Conservation (phyloP, 495 filamentous ascomycete species). For the Arthonia radiata region DNA sequence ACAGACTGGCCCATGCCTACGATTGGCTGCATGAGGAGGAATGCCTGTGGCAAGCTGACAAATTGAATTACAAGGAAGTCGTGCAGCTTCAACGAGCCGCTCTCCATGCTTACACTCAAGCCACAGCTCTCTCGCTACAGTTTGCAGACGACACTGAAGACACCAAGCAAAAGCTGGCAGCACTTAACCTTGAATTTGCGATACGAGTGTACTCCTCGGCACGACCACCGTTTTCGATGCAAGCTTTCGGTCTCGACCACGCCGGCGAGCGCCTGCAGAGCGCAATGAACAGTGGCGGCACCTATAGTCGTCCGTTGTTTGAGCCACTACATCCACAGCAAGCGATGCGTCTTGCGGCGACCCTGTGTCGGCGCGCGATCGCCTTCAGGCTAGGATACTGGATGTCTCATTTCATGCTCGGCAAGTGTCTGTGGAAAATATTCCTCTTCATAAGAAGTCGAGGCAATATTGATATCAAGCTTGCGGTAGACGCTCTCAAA, state of each 20-base stretch:
- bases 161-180: constrained; percentile 40
- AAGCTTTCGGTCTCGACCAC: constrained; percentile 34
- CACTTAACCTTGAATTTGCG: constrained; percentile 76
- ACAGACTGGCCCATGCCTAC: constrained; percentile 73
- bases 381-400: constrained; percentile 54
- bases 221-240: constrained; percentile 80
- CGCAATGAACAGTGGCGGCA: constrained; percentile 28
- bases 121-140: constrained; percentile 46
- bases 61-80: constrained; percentile 68
- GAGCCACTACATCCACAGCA: constrained; percentile 45
- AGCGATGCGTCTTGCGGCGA: constrained; percentile 66
- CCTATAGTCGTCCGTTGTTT: constrained; percentile 52
- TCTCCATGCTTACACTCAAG: constrained; percentile 87
- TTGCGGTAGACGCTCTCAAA: too few species aligned
- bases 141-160: constrained; percentile 34
- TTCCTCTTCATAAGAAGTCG: too few species aligned
- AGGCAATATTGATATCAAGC: too few species aligned
- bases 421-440: constrained; percentile 96
- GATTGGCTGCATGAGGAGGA: constrained; percentile 80
- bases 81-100: constrained; percentile 51
- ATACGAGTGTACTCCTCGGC: constrained; percentile 73
- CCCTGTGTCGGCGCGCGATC: constrained; percentile 54
- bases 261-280: constrained; percentile 49
- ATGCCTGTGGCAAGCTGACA: constrained; percentile 85
- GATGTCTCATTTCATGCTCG: constrained; percentile 78